These are phyloP conservation scores for Pseudevernia furfuracea DNA, from an alignment of 495 filamentous ascomycete species.

Conservation along the genomic window DNA sequence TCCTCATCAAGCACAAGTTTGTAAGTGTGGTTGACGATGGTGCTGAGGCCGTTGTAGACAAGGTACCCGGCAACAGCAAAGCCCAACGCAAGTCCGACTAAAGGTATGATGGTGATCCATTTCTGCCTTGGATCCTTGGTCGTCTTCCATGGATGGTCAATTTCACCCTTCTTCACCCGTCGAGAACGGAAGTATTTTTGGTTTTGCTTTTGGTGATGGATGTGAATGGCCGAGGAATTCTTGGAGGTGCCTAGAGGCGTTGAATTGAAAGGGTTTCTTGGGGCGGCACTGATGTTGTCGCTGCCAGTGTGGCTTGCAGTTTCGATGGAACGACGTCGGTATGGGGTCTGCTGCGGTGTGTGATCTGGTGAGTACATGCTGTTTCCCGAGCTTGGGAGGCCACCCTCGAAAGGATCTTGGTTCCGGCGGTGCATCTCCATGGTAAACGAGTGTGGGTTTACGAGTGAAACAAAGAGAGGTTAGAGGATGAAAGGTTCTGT, in stretches of 20 bases:
- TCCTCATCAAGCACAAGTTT: slow-evolving; percentile 64
- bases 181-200: slow-evolving; percentile 69
- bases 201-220: slow-evolving; percentile 23
- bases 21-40: slow-evolving; percentile 62
- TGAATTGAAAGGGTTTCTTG: slow-evolving; percentile 5
- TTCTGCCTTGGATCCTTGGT: slow-evolving; percentile 70
- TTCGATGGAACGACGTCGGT: neutral
- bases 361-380: slow-evolving; percentile 4
- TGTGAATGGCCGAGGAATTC: slow-evolving; percentile 30
- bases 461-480: neutral
- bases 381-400: slow-evolving; percentile 4
- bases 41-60: slow-evolving; percentile 60
- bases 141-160: slow-evolving; percentile 57
- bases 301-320: neutral
- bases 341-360: neutral
- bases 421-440: slow-evolving; percentile 5
- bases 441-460: neutral
- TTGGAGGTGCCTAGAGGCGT: slow-evolving; percentile 6
- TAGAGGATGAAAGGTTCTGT: neutral
- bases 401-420: slow-evolving; percentile 2
- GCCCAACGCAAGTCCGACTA: slow-evolving; percentile 59
- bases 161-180: slow-evolving; percentile 58
- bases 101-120: slow-evolving; percentile 73
- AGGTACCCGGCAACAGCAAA: slow-evolving; percentile 58
- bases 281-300: slow-evolving; percentile 4